These are phyloP conservation scores for Bruguiera sexangula DNA, from an alignment of 345 rosid species.

Conservation along the genomic window DNA sequence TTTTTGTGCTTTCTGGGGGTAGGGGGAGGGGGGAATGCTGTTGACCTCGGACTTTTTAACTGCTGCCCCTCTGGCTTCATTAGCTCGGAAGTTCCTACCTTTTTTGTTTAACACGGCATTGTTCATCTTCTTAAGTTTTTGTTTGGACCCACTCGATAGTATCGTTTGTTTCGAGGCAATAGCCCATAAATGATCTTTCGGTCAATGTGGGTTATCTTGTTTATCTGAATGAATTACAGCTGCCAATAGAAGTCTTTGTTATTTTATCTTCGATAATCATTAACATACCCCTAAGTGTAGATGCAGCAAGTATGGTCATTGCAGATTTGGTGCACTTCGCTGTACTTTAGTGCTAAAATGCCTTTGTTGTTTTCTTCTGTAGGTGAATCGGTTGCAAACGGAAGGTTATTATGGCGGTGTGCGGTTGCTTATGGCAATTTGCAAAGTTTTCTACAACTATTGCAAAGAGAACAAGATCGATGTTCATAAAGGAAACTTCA, in stretches of 20 bases:
- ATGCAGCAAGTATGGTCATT: background rate
- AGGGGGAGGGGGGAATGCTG: too few species aligned
- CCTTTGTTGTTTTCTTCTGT: background rate
- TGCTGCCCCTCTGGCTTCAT: background rate
- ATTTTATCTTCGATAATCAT: too few species aligned
- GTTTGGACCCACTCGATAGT: background rate
- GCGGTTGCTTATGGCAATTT: conserved; percentile 83
- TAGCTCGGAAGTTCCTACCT: background rate
- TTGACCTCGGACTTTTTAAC: too few species aligned
- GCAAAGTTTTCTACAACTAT: conserved; percentile 54
- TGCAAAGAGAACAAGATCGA: conserved; percentile 53
- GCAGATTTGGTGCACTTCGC: background rate
- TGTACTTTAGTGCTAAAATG: background rate
- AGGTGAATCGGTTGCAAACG: conserved; percentile 65
- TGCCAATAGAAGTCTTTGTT: too few species aligned
- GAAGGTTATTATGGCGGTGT: conserved; percentile 98
- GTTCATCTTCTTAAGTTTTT: background rate
- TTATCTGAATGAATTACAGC: too few species aligned
- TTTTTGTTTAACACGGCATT: background rate
- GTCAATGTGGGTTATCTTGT: too few species aligned
- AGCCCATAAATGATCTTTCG: too few species aligned
- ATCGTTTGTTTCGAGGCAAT: background rate
- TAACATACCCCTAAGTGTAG: too few species aligned
- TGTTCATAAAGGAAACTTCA: conserved; percentile 56
- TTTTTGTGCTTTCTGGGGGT: too few species aligned